These are phyloP conservation scores for Picea glauca DNA, from an alignment of 75 land plant species.

Conservation along the genomic window DNA sequence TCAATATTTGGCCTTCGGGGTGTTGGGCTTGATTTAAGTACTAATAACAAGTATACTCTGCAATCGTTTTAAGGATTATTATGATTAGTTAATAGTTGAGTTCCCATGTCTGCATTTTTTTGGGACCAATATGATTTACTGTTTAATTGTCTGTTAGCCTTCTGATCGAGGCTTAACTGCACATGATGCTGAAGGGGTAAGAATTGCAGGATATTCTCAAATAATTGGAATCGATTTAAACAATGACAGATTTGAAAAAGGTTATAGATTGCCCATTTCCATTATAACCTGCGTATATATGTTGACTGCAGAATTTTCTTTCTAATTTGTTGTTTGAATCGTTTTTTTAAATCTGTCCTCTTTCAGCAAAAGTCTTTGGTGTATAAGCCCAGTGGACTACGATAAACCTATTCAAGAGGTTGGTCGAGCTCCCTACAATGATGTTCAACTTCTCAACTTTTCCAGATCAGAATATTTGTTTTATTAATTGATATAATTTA, in stretches of 20 bases:
- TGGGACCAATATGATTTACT: not conserved
- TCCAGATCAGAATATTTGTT: no score
- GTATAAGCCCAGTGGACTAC: slow-evolving; percentile 50
- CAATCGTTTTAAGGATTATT: not conserved
- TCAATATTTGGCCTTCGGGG: slow-evolving; percentile 84
- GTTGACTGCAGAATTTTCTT: not conserved
- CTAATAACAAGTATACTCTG: not conserved
- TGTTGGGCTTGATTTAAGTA: slow-evolving; percentile 77
- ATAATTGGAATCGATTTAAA: slow-evolving; percentile 54
- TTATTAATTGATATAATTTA: no score
- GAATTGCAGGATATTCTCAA: slow-evolving; percentile 47
- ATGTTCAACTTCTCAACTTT: no score
- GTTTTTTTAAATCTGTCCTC: not conserved
- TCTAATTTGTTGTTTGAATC: not conserved
- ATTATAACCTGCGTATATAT: not conserved
- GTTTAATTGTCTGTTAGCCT: not conserved
- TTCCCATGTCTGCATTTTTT: not conserved
- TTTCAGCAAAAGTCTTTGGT: slow-evolving; percentile 50
- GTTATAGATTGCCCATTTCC: slow-evolving; percentile 8
- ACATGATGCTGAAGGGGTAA: slow-evolving; percentile 65
- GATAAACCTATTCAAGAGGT: slow-evolving; percentile 51
- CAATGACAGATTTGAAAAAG: slow-evolving; percentile 31
- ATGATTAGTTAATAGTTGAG: no score
- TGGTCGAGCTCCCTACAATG: not conserved
- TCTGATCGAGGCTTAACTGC: not conserved